Base-by-base conservation (phyloP, 805 yeast genomes). In the Kodamaea hsintzibuensis region DNA sequence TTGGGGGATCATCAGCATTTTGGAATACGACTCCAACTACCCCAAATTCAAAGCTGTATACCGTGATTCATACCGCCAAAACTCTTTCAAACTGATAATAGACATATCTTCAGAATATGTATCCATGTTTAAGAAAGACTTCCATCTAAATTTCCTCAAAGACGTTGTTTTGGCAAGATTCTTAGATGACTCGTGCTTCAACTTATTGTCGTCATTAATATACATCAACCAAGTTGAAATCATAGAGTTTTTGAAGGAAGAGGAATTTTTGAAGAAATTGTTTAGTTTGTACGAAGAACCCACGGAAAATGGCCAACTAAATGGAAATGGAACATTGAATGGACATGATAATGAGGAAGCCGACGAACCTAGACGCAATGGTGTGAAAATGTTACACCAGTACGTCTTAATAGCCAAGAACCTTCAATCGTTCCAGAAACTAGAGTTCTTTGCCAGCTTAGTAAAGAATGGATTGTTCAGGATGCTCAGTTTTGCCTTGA, bases 11-110 rank as follows among this genome's bases (percentile, higher is more conserved):
- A 80, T 86, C 10, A 96, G 97, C 0, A 87, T 91, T 10, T 70
- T 93, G 47, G 99, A 95, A 68, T 74, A 91, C 68, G 98, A 95
- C 67, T 88, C 95, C 0, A 96, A 89, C 53, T 90, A 81, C 62
- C 97, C 97, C 1, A 77, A 78, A 12, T 78, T 79, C 58, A 91
- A 90, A 68, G 90, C 97, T 3, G 87, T 89, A 60, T 90, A 89
- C 71, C 74, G 97, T 50, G 82, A 82, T 18, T 87, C 82, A 63
- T 67, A 91, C 33, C 63, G 66, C 2, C 79, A 84, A 57, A 82
- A 83, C 46, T 71, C 85, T 6, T 87, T 89, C 71, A 87, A 86
- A 66, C 50, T 51, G 51, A 51, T 51, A 3, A 86, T 87, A 59
- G 88, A 91, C 2, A 71, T 72, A 8, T 91, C 91, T 0, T 74